Conservation (phyloP, 1,284 basidiomycete species). For the Boletus mariae region DNA sequence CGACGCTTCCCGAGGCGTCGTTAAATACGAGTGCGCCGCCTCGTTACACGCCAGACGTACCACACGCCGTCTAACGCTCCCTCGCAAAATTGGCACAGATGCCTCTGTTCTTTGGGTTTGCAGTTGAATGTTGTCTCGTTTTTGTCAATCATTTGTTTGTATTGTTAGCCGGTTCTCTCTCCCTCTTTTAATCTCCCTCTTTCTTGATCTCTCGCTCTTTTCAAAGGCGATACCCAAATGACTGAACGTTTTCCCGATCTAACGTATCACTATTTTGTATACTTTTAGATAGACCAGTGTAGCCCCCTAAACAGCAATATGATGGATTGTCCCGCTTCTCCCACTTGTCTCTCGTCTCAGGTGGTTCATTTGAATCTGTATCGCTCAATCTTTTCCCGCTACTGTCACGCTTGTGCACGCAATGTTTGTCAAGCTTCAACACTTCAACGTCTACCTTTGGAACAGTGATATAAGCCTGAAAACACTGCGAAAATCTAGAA, state of each 20-base stretch:
- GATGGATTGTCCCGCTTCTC: no score
- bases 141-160: not conserved
- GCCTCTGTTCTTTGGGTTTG: no score
- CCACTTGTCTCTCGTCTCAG: no score
- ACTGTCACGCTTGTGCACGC: no score
- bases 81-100: not conserved
- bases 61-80: conserved; percentile 14
- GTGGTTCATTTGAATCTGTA: no score
- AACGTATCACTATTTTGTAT: not conserved
- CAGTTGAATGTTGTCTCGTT: not conserved
- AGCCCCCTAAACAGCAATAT: not conserved
- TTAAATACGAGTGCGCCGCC: conserved; percentile 18
- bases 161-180: not conserved
- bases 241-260: not conserved
- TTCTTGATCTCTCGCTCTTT: not conserved
- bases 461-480: no score
- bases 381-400: no score
- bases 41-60: conserved; percentile 13
- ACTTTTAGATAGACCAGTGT: not conserved
- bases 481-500: no score
- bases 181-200: not conserved
- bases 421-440: no score
- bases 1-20: conserved; percentile 16
- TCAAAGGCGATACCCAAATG: not conserved
- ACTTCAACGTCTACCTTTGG: no score